Percentiles rank a stretch among this genome's conserved stretches.
Conservation (phyloP, 345 rosid genomes). For the Physaria fendleri region DNA sequence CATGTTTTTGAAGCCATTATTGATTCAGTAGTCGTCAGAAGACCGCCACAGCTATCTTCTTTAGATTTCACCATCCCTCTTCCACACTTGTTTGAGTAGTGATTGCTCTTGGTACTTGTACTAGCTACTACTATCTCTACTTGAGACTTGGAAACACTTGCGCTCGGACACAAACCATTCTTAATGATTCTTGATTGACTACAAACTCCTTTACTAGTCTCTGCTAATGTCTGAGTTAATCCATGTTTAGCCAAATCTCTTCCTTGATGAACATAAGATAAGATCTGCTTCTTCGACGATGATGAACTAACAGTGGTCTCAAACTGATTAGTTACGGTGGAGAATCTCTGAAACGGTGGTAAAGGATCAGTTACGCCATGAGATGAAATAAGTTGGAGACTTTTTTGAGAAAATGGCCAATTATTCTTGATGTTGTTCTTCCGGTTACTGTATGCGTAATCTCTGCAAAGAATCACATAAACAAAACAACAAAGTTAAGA, state of each 20-base stretch:
- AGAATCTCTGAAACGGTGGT: conserved; percentile 70
- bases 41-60: conserved; percentile 43
- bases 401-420: conserved; percentile 85
- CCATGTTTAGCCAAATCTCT: conserved; percentile 27
- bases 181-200: conserved; percentile 38
- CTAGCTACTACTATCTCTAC: conserved; percentile 32
- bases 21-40: conserved; percentile 39
- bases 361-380: conserved; percentile 86
- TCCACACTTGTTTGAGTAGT: conserved; percentile 57
- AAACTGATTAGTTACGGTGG: conserved; percentile 36
- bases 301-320: conserved; percentile 24
- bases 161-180: conserved; percentile 49
- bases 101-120: conserved; percentile 32
- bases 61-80: conserved; percentile 58
- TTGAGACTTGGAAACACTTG: conserved; percentile 47
- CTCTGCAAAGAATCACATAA: conserved; percentile 46
- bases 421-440: conserved; percentile 69
- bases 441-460: conserved; percentile 71
- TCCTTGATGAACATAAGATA: conserved; percentile 21
- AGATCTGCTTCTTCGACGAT: conserved; percentile 31
- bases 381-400: conserved; percentile 67
- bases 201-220: conserved; percentile 27
- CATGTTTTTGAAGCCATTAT: conserved; percentile 60
- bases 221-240: conserved; percentile 27
- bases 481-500: not conserved